Base-by-base conservation (phyloP, 2,329 filamentous ascomycete genomes). In the Beauveria sp. region DNA sequence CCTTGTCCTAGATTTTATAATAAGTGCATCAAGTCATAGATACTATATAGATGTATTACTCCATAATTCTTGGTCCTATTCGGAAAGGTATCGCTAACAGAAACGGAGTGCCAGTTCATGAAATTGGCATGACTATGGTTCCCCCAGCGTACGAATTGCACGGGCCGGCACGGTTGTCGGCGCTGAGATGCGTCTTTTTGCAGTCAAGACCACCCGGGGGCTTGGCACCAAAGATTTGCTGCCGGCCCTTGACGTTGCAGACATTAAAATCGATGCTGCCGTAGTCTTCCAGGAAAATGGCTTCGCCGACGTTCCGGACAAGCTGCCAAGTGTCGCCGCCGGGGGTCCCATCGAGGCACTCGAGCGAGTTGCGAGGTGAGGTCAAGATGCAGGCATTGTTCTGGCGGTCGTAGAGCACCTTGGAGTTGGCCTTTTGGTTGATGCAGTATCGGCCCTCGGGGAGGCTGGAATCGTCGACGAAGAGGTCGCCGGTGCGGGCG, bases 341-440 rank as follows among this genome's bases (percentile, higher is more conserved):
- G 1, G 68, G 70, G 2, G 66, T 73, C 20, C 67, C 67, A 51
- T 74, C 72, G 43, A 72, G 68, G 9, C 72, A 74, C 55, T 70
- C 67, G 44, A 74, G 64, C 22, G 64, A 61, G 20, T 66, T 63
- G 24, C 65, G 61, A 18, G 66, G 50, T 5, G 40, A 64, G 47
- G 63, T 60, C 61, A 73, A 62, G 61, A 72, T 71, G 64, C 72
- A 74, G n/a, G 72, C 70, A 56, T 70, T 72, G 64, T 68, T 66
- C 61, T 61, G 62, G 40, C 60, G 61, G 43, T 74, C 71, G 18
- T 64, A 65, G 10, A 74, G 66, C 4, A 71, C 58, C 2, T 68
- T 64, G n/a, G 65, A 66, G 0, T 63, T 9, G 46, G 67, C 58
- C 24, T 66, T 61, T 14, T 69, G 61, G 30, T 73, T 56, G 24